Evolutionary conservation across 495 filamentous ascomycete species (phyloP).

Genomic region (Daldinia vernicosa): DNA sequence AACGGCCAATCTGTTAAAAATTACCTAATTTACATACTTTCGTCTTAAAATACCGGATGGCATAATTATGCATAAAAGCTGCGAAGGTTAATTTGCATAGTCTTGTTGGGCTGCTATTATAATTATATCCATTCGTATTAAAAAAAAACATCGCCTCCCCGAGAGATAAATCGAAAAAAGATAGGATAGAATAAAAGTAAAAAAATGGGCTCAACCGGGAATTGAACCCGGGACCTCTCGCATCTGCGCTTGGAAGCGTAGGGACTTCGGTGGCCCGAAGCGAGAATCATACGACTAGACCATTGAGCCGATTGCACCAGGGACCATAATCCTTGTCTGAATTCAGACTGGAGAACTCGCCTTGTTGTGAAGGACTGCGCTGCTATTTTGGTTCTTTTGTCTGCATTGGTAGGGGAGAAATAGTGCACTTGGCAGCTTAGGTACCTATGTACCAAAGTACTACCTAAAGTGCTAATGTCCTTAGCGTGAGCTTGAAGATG

Average conservation of each 20-base stretch:
- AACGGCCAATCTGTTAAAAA: too few species aligned
- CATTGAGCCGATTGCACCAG: not conserved
- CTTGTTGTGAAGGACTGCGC: not conserved
- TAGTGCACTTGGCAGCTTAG: too few species aligned
- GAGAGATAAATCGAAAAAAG: too few species aligned
- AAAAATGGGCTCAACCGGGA: constrained; percentile 12
- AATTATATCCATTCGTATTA: too few species aligned
- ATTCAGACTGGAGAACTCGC: not conserved
- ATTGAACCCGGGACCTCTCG: constrained; percentile 18
- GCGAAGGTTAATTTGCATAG: not conserved
- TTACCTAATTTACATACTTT: too few species aligned
- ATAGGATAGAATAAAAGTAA: not conserved
- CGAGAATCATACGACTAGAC: constrained; percentile 18
- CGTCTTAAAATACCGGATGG: not conserved
- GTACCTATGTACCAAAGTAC: not conserved
- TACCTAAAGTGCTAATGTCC: too few species aligned
- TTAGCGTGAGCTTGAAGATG: too few species aligned
- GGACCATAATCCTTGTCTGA: not conserved
- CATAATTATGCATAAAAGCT: not conserved
- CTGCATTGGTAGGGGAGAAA: not conserved
- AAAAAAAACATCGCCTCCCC: too few species aligned
- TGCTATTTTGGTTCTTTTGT: not conserved
- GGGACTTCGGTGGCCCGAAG: constrained; percentile 3
- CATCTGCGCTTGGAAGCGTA: constrained; percentile 8
- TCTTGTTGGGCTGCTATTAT: too few species aligned